phyloP scores from a whole-genome alignment of 2,329 filamentous ascomycete species.

The Nannizziopsis barbatae region DNA sequence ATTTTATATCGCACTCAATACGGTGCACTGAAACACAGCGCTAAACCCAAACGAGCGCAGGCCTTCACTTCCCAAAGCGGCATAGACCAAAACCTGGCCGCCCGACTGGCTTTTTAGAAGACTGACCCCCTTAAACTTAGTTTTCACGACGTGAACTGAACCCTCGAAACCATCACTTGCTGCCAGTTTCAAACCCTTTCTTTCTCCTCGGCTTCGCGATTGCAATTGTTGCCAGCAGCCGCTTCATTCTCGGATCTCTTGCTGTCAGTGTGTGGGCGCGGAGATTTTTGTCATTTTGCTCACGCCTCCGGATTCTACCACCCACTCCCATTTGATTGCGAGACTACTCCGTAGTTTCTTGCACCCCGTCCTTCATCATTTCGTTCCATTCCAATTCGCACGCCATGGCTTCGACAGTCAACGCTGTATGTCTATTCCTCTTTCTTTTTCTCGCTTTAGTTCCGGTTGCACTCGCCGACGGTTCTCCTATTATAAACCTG shows the following conservation, averaged over 20 bases:
- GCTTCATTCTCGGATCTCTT: not conserved
- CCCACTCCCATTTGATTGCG: constrained; percentile 5
- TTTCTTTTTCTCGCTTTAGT: not conserved
- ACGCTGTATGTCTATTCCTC: constrained; percentile 37
- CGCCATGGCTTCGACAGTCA: constrained; percentile 45
- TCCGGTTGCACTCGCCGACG: not conserved
- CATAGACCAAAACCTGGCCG: constrained; percentile 1
- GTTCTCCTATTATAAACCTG: not conserved
- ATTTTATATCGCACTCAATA: not conserved
- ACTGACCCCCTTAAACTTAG: constrained; percentile 12
- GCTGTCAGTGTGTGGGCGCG: not conserved
- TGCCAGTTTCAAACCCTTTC: constrained; percentile 8
- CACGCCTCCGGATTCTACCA: not conserved
- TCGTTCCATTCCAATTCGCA: constrained; percentile 16
- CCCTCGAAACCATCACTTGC: constrained; percentile 7
- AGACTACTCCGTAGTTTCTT: constrained; percentile 10
- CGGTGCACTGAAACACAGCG: not conserved
- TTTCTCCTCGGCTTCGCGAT: not conserved
- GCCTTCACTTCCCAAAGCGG: not conserved
- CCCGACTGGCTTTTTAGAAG: constrained; percentile 2
- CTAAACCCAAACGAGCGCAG: constrained; percentile 2
- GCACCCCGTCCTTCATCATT: constrained; percentile 14
- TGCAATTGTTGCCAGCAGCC: constrained; percentile 2
- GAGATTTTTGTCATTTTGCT: not conserved
- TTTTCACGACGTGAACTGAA: constrained; percentile 7